Evolutionary conservation across 805 yeast genomes (phyloP), one percentile per base, ranked within the genome.

Genomic region (Kodamaea laetipori): DNA sequence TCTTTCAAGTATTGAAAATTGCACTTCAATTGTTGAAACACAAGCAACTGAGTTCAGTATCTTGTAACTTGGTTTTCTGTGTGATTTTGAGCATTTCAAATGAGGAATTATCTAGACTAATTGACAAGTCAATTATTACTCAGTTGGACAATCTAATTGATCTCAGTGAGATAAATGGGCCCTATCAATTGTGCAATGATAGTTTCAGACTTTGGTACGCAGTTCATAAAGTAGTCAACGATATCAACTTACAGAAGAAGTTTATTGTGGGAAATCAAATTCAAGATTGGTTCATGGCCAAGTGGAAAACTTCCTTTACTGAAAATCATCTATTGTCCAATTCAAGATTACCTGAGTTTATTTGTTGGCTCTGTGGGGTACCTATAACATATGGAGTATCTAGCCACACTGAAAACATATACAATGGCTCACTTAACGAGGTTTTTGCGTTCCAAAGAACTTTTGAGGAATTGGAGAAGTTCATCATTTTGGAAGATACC

Each of bases 91-190:
- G 17, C 26, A 51, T 44, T 33, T 33, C 49, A 2, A 41, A 41
- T 4, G 39, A 41, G n/a, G 43, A 39, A 15, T 32, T 58, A 19
- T 37, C 44, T 13, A 25, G 40, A 8, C 23, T 56, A 2, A 32
- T 60, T 2, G 85, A 81, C 41, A 56, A 57, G 6, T 57, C 76
- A 0, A 51, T 80, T 6, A 43, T 64, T 3, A 75, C 69, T 34
- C 78, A 76, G 47, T 58, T 81, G 24, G 76, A 74, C 32, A 75
- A 74, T 21, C 41, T 80, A 1, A 61, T 77, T 37, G 84, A 81
- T 27, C 55, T 76, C 4, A 64, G 86, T 0, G 84, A 78, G 35
- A 64, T 81, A 0, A 77, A 76, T 56, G 92, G 92, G 0, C 92
- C 94, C 2, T 54, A 61, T 1, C 17, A 49, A 1, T 41, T 82